A percentile compares a stretch with the other conserved stretches of the same genome.
These are phyloP conservation scores for Phytophthora meadii DNA, from an alignment of 352 stramenopile species.

Conservation along the genomic window DNA sequence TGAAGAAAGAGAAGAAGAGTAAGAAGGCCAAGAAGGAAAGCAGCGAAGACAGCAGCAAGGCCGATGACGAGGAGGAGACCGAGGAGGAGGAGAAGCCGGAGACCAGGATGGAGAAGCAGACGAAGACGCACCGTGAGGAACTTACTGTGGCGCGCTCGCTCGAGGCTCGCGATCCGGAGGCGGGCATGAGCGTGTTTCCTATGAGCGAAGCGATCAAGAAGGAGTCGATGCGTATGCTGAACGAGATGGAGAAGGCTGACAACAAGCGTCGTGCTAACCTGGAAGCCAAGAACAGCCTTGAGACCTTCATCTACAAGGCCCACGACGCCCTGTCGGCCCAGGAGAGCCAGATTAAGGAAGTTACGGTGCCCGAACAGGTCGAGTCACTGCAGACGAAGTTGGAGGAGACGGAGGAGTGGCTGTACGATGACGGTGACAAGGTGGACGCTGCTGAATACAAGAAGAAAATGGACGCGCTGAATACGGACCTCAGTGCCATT, in stretches of 20 bases:
- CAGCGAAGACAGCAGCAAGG: conserved; percentile 30
- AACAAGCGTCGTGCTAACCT: conserved; percentile 71
- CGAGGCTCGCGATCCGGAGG: conserved; percentile 40
- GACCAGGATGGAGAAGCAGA: conserved; percentile 88
- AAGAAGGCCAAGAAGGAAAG: conserved; percentile 57
- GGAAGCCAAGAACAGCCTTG: conserved; percentile 92
- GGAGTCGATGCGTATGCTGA: conserved; percentile 70
- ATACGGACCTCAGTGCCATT: conserved; percentile 86
- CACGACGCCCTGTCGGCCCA: conserved; percentile 85
- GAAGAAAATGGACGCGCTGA: conserved; percentile 82
- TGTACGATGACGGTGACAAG: conserved; percentile 93
- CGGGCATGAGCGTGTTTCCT: conserved; percentile 60
- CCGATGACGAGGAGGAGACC: conserved; percentile 52
- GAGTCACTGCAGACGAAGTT: conserved; percentile 78
- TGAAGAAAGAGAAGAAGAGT: conserved; percentile 68
- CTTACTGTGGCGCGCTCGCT: conserved; percentile 66
- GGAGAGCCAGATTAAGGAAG: conserved; percentile 79
- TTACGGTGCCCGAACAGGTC: conserved; percentile 88
- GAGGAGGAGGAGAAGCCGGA: conserved; percentile 47
- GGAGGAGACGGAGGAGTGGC: conserved; percentile 91
- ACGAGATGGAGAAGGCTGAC: conserved; percentile 76
- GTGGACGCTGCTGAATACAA: conserved; percentile 88
- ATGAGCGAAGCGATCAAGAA: conserved; percentile 74
- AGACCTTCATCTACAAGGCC: conserved; percentile 94
- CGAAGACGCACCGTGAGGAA: conserved; percentile 82